Evolutionary conservation across 2,329 filamentous ascomycete genomes (phyloP).

Genomic region (Calonectria honghensis): DNA sequence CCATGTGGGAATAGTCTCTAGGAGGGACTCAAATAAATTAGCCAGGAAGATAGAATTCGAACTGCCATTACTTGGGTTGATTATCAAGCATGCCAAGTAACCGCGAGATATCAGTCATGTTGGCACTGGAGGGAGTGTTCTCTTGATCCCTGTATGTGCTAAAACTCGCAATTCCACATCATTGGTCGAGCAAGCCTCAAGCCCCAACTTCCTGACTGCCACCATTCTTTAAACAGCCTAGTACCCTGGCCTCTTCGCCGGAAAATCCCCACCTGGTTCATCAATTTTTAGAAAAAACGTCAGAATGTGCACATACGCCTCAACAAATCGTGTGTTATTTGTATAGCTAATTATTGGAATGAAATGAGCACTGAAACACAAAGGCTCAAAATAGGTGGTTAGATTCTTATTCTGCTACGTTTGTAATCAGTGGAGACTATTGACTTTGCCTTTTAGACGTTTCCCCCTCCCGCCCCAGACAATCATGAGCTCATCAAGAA

Average conservation of each 20-base stretch:
- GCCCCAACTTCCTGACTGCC: not conserved
- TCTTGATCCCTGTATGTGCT: not conserved
- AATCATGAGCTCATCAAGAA: not conserved
- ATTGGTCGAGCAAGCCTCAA: not conserved
- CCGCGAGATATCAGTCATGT: not conserved
- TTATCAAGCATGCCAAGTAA: not conserved
- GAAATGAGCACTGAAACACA: no score
- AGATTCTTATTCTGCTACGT: not conserved
- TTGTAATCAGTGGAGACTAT: not conserved
- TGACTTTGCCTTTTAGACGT: not conserved
- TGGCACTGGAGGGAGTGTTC: not conserved
- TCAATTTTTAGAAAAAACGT: not conserved
- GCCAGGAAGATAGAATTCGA: not conserved
- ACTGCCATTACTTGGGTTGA: not conserved
- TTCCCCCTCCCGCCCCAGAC: not conserved
- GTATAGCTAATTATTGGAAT: no score
- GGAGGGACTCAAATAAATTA: not conserved
- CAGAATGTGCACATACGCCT: not conserved
- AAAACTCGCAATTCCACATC: constrained; percentile 4
- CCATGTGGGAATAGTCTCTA: not conserved
- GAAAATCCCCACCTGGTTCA: no score
- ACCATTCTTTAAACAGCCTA: not conserved
- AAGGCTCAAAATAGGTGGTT: not conserved
- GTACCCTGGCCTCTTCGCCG: not conserved
- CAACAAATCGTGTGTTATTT: no score